Evolutionary conservation across 208 protist species (phyloP).

Genomic region (Wallacemonas sp.): DNA sequence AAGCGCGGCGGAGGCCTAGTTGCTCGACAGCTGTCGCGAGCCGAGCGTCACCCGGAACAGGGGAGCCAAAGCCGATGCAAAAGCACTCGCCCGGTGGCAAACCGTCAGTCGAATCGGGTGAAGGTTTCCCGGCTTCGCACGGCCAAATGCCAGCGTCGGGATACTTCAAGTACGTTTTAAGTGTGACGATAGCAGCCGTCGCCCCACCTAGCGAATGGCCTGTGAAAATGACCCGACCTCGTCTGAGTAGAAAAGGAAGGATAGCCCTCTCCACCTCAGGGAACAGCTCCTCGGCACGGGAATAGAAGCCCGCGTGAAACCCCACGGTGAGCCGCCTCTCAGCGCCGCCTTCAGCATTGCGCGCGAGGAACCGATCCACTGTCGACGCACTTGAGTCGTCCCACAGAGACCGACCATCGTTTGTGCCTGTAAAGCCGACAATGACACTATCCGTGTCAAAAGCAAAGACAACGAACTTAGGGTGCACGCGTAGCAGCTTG

Average conservation of each 20-base stretch:
- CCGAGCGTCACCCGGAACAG: conserved; percentile 32
- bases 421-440: neutral
- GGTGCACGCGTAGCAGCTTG: neutral
- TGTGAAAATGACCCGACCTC: neutral
- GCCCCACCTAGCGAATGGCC: neutral
- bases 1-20: neutral
- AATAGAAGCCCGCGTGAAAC: neutral
- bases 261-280: neutral
- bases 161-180: neutral
- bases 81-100: neutral
- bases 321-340: neutral
- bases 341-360: neutral
- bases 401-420: neutral
- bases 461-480: neutral
- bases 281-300: neutral
- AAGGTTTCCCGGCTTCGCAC: neutral
- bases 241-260: neutral
- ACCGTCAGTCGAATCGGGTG: neutral
- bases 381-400: neutral
- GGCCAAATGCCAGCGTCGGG: neutral
- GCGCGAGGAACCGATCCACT: neutral
- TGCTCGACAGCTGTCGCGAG: conserved; percentile 22
- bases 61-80: conserved; percentile 17
- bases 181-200: neutral
- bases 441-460: neutral